Conservation (phyloP, 2,329 filamentous ascomycete genomes). For the Pseudogymnoascus sp. region DNA sequence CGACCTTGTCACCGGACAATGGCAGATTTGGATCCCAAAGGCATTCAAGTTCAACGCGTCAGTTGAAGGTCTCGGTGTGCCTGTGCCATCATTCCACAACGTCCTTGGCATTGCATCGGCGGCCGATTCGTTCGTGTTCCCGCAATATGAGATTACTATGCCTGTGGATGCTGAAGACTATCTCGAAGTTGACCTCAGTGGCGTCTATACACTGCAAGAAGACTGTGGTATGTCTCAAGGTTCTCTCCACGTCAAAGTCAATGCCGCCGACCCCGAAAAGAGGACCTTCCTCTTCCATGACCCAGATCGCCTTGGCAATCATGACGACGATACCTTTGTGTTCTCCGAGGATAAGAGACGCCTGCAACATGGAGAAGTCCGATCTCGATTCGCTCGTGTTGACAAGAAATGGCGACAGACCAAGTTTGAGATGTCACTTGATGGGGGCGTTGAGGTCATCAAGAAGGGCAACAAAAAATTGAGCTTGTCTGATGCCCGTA, state of each 20-base stretch:
- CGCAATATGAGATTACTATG: slow-evolving; percentile 33
- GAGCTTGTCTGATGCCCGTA: neutral
- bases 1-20: slow-evolving; percentile 32
- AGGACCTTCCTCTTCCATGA: slow-evolving; percentile 51
- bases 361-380: slow-evolving; percentile 37
- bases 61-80: slow-evolving; percentile 29
- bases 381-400: slow-evolving; percentile 39
- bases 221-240: slow-evolving; percentile 49
- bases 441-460: slow-evolving; percentile 1
- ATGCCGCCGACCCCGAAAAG: neutral
- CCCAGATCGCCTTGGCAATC: slow-evolving; percentile 38
- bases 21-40: slow-evolving; percentile 37
- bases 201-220: slow-evolving; percentile 42
- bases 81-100: slow-evolving; percentile 16
- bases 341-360: slow-evolving; percentile 43
- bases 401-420: slow-evolving; percentile 36
- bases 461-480: neutral
- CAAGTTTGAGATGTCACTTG: slow-evolving; percentile 8
- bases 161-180: slow-evolving; percentile 22
- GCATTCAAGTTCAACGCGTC: slow-evolving; percentile 28
- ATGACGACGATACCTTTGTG: slow-evolving; percentile 44
- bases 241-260: slow-evolving; percentile 37
- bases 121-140: slow-evolving; percentile 29
- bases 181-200: slow-evolving; percentile 35
- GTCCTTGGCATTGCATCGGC: slow-evolving; percentile 14